These are phyloP conservation scores for Echria macrotheca DNA, from an alignment of 495 filamentous ascomycete genomes.

Conservation along the genomic window DNA sequence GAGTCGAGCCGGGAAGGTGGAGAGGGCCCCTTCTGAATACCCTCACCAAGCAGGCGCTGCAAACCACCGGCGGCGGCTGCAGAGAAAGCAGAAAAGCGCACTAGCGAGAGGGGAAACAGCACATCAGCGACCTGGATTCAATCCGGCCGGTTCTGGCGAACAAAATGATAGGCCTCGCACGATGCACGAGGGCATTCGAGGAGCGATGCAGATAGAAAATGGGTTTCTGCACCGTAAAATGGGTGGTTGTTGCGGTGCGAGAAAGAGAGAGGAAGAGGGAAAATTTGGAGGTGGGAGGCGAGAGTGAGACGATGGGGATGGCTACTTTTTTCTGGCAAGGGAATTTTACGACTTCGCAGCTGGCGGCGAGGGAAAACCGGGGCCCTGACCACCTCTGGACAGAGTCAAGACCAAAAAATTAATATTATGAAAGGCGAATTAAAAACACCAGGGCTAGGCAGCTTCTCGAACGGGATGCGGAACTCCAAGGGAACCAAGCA, in stretches of 20 bases:
- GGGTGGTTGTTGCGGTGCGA: constrained; percentile 45
- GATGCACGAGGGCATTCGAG: constrained; percentile 29
- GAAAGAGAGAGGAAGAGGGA: constrained; percentile 39
- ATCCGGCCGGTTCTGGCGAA: constrained; percentile 28
- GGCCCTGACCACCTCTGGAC: constrained; percentile 34
- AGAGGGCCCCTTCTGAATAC: constrained; percentile 36
- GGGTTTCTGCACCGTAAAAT: constrained; percentile 29
- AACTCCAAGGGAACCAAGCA: constrained; percentile 7
- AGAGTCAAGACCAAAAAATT: constrained; percentile 40
- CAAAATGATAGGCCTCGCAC: constrained; percentile 17
- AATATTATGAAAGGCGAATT: constrained; percentile 43
- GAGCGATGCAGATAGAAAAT: constrained; percentile 45
- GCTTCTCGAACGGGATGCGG: constrained; percentile 5
- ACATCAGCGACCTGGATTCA: constrained; percentile 17
- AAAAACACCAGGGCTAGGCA: constrained; percentile 35
- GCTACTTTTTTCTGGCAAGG: constrained; percentile 36
- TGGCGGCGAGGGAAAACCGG: constrained; percentile 46
- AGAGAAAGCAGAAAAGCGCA: constrained; percentile 18
- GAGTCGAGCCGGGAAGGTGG: constrained; percentile 16
- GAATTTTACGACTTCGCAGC: constrained; percentile 35
- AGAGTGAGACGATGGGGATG: constrained; percentile 40
- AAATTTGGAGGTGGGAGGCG: constrained; percentile 37
- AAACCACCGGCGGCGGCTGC: constrained; percentile 12
- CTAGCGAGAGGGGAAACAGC: constrained; percentile 12
- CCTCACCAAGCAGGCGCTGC: constrained; percentile 31